Evolutionary conservation across 1,284 basidiomycete species (phyloP), one percentile per base, ranked within the genome.

Genomic region (Fomitiporia mediterranea): DNA sequence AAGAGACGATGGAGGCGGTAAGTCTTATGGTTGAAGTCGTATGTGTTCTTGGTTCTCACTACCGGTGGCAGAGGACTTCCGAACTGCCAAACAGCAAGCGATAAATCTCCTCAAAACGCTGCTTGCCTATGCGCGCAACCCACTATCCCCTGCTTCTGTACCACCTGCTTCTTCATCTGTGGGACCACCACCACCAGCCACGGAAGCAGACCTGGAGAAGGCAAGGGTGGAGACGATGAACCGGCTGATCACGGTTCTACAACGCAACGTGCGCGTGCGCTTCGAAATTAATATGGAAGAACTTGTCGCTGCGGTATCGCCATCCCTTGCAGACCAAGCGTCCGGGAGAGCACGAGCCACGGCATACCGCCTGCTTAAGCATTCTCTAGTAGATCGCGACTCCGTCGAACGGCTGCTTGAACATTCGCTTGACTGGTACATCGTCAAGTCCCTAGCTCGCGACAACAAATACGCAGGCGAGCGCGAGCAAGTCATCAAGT

Each of bases 401-500:
- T 86, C 83, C 8, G 83, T 86, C 27, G 80, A 78, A 58, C 73
- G 72, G 43, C 68, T 90, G 7, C 76, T 73, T 23, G 73, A 75
- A 53, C 79, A 86, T 49, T 73, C 87, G 6, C 69, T 98, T 40
- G 93, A 98, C 65, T 94, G 91, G 83, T 94, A 92, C 65, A 82
- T 98, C 51, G 82, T 96, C 60, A 86, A 87, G 91, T 92, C 94
- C 0, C 76, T 98, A 27, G 82, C 88, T 1, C 84, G 94, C 15
- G 95, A 98, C 67, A 85, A 83, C 66, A 90, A 93, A 65, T 77
- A 86, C 62, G 81, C 86, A 1, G 77, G 86, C 2, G 96, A 99
- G 73, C 91, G 94, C 66, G 92, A 98, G 67, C 94, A 98, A 68
- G 93, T 84, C n/a, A 83, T 99, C 64, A 92, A 93, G 61, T 82